Evolutionary conservation across 305 asterid genomes (phyloP).

Genomic region (Fraxinus nigra): DNA sequence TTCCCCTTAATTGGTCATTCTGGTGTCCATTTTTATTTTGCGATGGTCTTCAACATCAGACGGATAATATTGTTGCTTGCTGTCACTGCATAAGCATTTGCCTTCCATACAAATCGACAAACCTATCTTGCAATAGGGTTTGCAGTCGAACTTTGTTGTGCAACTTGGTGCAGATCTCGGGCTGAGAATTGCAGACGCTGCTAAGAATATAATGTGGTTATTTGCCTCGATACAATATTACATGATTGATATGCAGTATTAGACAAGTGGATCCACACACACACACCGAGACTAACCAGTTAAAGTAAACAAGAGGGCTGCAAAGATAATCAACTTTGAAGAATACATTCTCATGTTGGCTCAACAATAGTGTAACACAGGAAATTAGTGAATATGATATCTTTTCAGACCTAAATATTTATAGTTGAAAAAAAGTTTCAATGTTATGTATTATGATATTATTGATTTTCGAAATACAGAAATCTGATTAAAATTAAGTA

Average conservation of each 20-base stretch:
- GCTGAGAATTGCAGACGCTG: too few relatives aligned
- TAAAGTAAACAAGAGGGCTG: neutral
- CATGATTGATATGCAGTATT: neutral
- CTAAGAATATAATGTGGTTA: too few relatives aligned
- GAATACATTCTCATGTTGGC: neutral
- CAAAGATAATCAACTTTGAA: neutral
- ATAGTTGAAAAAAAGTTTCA: neutral
- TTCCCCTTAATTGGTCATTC: too few relatives aligned
- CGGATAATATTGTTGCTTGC: too few relatives aligned
- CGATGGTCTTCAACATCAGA: too few relatives aligned
- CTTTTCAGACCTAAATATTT: neutral
- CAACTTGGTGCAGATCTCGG: too few relatives aligned
- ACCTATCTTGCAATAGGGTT: neutral
- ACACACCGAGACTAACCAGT: neutral
- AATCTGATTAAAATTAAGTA: too few relatives aligned
- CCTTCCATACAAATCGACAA: neutral
- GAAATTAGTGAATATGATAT: neutral
- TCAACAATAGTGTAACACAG: neutral
- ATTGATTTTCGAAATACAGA: too few relatives aligned
- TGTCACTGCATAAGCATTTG: neutral
- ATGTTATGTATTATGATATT: too few relatives aligned
- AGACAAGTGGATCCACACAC: neutral
- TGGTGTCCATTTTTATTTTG: too few relatives aligned
- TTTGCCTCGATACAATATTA: neutral
- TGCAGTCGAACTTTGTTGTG: too few relatives aligned